A percentile compares a stretch with the other conserved stretches of the same genome.
Evolutionary conservation across 441 rosid genomes (phyloP).

Genomic region (Erodium trifolium): DNA sequence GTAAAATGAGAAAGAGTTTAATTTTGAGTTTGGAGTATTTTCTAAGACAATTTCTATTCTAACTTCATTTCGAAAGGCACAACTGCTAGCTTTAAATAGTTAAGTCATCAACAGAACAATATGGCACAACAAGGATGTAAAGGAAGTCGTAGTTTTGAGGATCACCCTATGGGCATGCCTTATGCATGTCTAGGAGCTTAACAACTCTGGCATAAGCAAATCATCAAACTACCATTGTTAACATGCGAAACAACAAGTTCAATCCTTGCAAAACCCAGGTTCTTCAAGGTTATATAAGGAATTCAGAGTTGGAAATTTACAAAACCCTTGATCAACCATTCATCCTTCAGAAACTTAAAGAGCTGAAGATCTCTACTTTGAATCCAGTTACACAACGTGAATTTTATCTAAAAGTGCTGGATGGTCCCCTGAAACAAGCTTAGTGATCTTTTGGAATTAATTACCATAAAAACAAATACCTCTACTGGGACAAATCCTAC

Average conservation of each 20-base stretch:
- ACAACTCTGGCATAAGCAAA: not conserved
- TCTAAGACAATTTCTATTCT: not conserved
- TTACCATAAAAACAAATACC: not conserved
- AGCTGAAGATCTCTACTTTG: too few relatives aligned
- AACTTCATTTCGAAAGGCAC: not conserved
- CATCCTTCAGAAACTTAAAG: too few relatives aligned
- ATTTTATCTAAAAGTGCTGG: not conserved
- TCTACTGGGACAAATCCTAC: not conserved
- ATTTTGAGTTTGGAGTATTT: not conserved
- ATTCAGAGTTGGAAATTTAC: too few relatives aligned
- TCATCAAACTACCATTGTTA: not conserved
- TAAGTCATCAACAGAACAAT: not conserved
- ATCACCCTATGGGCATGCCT: too few relatives aligned
- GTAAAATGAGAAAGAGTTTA: not conserved
- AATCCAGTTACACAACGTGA: not conserved
- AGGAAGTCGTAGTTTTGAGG: too few relatives aligned
- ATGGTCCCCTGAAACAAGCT: constrained; percentile 2
- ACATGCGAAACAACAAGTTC: not conserved
- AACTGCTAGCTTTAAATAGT: too few relatives aligned
- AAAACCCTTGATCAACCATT: too few relatives aligned
- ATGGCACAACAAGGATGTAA: too few relatives aligned
- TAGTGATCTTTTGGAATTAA: not conserved
- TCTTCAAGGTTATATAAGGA: too few relatives aligned
- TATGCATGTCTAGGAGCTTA: not conserved
- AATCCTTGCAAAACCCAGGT: not conserved